These are phyloP conservation scores for Gynandropsis gynandra DNA, from an alignment of 345 rosid species.

Conservation along the genomic window DNA sequence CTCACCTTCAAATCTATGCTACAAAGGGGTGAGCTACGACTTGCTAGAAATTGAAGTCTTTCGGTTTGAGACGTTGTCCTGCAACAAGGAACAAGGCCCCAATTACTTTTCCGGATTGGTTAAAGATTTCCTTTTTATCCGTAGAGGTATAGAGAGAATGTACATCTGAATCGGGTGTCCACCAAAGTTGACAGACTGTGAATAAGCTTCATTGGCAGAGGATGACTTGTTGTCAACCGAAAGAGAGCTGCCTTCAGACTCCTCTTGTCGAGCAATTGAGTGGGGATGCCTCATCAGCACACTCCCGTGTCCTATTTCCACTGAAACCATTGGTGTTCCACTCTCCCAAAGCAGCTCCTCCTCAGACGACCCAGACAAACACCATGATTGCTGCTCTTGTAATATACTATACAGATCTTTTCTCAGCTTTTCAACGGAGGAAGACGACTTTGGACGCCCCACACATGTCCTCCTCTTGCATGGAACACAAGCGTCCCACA, in stretches of 20 bases:
- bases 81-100: conserved; percentile 32
- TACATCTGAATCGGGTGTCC: conserved; percentile 23
- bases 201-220: conserved; percentile 42
- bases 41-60: conserved; percentile 42
- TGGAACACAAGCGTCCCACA: conserved; percentile 77
- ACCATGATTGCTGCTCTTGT: conserved; percentile 93
- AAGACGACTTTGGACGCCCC: conserved; percentile 74
- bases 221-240: conserved; percentile 61
- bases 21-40: conserved; percentile 55
- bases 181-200: conserved; percentile 29
- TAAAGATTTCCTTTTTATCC: too few species aligned
- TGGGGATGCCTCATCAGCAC: conserved; percentile 83
- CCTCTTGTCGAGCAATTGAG: conserved; percentile 74
- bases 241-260: conserved; percentile 96
- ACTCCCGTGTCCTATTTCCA: conserved; percentile 93
- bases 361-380: conserved; percentile 77
- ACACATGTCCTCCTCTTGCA: conserved; percentile 83
- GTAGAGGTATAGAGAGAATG: too few species aligned
- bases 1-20: conserved; percentile 74
- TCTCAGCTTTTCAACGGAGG: conserved; percentile 89
- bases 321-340: conserved; percentile 80
- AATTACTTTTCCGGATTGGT: too few species aligned
- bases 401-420: conserved; percentile 74
- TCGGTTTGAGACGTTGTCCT: conserved; percentile 63
- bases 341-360: conserved; percentile 89